Percentiles rank a stretch among this genome's conserved stretches.
These are phyloP conservation scores for Trametes punicea DNA, from an alignment of 768 basidiomycete species.

Conservation along the genomic window DNA sequence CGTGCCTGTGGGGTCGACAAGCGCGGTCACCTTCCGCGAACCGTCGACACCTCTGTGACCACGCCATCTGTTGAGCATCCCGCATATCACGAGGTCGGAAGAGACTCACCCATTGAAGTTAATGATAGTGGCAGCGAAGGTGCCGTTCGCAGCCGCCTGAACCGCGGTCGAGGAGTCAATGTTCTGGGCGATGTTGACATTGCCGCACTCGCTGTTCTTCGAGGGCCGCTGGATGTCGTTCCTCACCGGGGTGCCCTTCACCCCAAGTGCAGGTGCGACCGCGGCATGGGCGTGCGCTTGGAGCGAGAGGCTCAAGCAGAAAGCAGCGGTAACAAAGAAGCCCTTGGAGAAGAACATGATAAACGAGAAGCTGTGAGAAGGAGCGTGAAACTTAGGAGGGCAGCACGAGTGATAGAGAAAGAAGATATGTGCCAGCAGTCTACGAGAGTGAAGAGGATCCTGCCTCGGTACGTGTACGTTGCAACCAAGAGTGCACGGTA, in stretches of 20 bases:
- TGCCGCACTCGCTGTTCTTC: conserved; percentile 39
- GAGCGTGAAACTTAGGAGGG: not conserved
- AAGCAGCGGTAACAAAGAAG: conserved; percentile 26
- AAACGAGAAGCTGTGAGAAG: conserved; percentile 1
- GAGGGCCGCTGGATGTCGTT: conserved; percentile 31
- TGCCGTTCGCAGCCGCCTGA: conserved; percentile 34
- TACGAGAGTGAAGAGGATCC: conserved; percentile 21
- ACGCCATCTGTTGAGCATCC: not conserved
- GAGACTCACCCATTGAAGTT: conserved; percentile 46
- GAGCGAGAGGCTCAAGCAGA: conserved; percentile 35
- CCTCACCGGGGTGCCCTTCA: conserved; percentile 25
- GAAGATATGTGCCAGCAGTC: conserved; percentile 9
- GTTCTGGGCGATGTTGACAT: conserved; percentile 37
- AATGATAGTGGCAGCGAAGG: conserved; percentile 38
- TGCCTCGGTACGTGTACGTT: conserved; percentile 21
- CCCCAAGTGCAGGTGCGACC: conserved; percentile 41
- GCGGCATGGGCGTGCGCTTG: conserved; percentile 41
- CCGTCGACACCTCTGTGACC: conserved; percentile 41
- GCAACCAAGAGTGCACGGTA: conserved; percentile 10
- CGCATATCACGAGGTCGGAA: not conserved
- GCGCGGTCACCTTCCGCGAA: conserved; percentile 43
- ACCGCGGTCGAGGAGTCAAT: conserved; percentile 36
- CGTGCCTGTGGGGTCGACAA: conserved; percentile 42
- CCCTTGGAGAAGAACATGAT: conserved; percentile 27
- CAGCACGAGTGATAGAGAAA: not conserved